Conservation (phyloP, 176 grass and related monocot species). For the Paspalum notatum region DNA sequence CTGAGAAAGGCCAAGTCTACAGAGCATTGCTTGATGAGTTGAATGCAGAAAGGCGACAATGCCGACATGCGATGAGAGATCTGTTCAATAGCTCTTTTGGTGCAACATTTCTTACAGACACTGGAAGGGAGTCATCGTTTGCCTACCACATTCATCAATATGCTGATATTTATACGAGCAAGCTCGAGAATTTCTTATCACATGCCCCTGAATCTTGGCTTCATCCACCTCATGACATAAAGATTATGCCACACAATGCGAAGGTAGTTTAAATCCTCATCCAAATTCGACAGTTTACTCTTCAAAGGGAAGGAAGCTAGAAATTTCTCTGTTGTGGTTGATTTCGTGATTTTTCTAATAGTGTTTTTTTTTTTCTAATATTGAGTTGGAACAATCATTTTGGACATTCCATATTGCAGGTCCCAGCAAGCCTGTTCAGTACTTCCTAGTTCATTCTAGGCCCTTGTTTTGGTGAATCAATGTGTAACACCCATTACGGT, state of each 20-base stretch:
- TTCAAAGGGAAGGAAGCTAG: neutral
- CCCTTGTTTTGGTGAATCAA: too few species aligned
- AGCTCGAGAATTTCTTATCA: slow-evolving; percentile 81
- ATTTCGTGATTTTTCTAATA: slow-evolving; percentile 1
- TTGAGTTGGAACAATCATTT: slow-evolving; percentile 27
- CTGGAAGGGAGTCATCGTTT: slow-evolving; percentile 91
- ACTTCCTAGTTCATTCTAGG: slow-evolving; percentile 37
- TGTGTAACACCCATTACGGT: slow-evolving; percentile 23
- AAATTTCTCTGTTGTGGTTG: neutral
- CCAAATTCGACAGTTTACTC: neutral
- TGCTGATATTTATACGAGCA: slow-evolving; percentile 95
- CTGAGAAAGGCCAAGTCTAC: slow-evolving; percentile 85
- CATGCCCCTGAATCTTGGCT: slow-evolving; percentile 84
- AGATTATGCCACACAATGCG: slow-evolving; percentile 97
- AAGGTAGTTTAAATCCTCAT: slow-evolving; percentile 60
- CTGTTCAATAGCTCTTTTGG: slow-evolving; percentile 86
- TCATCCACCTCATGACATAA: slow-evolving; percentile 95
- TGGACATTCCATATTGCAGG: slow-evolving; percentile 49
- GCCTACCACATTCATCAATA: slow-evolving; percentile 98
- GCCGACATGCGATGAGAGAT: slow-evolving; percentile 70
- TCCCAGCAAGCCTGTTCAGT: slow-evolving; percentile 77
- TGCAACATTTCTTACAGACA: slow-evolving; percentile 96
- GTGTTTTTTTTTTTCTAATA: slow-evolving; percentile 29
- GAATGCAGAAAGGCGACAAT: slow-evolving; percentile 77
- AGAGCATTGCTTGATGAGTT: slow-evolving; percentile 73